These are phyloP conservation scores for Triangularia verruculosa DNA, from an alignment of 2,329 filamentous ascomycete genomes.

Conservation along the genomic window DNA sequence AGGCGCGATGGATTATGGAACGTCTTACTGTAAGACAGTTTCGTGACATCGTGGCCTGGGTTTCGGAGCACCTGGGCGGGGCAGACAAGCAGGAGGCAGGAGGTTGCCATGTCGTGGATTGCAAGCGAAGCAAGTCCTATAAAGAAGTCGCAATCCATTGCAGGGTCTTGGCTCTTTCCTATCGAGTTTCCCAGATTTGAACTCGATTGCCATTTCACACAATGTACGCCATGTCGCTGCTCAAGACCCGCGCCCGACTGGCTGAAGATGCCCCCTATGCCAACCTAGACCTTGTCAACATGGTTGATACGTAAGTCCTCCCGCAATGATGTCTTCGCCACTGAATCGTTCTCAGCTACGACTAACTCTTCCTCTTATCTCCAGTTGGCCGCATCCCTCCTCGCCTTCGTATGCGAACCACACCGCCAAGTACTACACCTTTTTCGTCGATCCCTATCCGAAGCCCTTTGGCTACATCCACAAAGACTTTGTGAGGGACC, in stretches of 20 bases:
- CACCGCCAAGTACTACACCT: neutral
- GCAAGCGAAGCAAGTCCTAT: neutral
- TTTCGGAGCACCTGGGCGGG: neutral
- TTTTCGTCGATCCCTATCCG: neutral
- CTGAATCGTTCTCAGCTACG: neutral
- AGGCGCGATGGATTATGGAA: neutral
- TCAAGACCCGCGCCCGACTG: neutral
- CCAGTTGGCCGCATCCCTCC: slow-evolving; percentile 1
- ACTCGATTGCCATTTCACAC: neutral
- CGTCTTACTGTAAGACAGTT: neutral
- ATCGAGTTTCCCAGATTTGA: neutral
- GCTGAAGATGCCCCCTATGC: neutral
- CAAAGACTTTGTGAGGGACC: neutral
- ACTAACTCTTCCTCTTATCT: neutral
- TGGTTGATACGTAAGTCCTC: slow-evolving; percentile 1
- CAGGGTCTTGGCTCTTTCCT: neutral
- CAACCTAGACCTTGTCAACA: neutral
- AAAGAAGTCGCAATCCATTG: neutral
- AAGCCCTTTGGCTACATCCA: neutral
- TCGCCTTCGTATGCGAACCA: neutral
- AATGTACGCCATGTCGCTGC: neutral
- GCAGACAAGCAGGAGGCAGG: neutral
- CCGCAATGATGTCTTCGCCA: neutral
- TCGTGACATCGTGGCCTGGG: neutral
- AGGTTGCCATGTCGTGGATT: neutral